phyloP scores from a whole-genome alignment of 306 rosid genomes.

The Cicer pinnatifidum region DNA sequence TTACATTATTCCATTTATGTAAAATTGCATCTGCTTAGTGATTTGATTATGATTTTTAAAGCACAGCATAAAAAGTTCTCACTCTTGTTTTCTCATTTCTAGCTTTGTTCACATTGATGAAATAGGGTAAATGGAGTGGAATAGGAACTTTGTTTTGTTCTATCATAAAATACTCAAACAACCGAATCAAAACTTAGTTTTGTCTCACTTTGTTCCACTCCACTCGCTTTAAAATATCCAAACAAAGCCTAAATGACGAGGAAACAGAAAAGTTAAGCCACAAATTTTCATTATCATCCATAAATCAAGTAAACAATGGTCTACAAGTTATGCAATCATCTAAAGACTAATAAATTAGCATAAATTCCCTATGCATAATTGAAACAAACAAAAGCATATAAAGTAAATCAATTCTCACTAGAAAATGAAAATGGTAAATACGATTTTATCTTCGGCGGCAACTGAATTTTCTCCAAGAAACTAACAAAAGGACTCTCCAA shows the following conservation, averaged over 20 bases:
- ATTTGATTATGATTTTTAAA: slow-evolving; percentile 20
- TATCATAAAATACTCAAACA: too few species aligned
- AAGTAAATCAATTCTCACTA: slow-evolving; percentile 53
- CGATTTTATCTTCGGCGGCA: slow-evolving; percentile 87
- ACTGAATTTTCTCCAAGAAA: slow-evolving; percentile 71
- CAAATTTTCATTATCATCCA: slow-evolving; percentile 5
- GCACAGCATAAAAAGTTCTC: slow-evolving; percentile 4
- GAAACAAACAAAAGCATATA: neutral
- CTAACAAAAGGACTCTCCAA: slow-evolving; percentile 73
- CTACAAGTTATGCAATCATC: slow-evolving; percentile 16
- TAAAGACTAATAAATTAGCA: neutral
- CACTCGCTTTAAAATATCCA: too few species aligned
- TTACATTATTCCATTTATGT: slow-evolving; percentile 4
- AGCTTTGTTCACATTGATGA: neutral
- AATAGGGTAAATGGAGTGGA: too few species aligned
- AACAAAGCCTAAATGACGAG: neutral
- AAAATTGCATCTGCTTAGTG: neutral
- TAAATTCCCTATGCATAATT: neutral
- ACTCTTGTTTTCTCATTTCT: slow-evolving; percentile 24
- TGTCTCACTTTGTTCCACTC: too few species aligned
- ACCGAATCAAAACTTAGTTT: too few species aligned
- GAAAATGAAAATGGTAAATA: slow-evolving; percentile 63
- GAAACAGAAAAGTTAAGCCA: slow-evolving; percentile 3
- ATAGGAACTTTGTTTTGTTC: too few species aligned
- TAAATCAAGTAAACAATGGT: slow-evolving; percentile 14